Base-by-base conservation (phyloP, 805 yeast species). In the Candida morakotiae region DNA sequence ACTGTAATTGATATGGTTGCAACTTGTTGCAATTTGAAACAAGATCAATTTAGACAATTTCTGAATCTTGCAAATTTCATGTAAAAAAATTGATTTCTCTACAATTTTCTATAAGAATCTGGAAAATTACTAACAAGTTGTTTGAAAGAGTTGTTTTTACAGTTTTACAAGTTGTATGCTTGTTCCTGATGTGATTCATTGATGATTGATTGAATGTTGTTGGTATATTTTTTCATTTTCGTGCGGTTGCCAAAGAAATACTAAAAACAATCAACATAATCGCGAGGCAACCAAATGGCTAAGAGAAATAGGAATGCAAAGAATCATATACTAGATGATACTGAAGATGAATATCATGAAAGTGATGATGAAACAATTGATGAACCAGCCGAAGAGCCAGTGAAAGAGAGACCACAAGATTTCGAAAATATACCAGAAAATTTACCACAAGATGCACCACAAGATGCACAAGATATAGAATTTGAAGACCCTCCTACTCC, bases 301-400 rank as follows among this genome's bases (percentile, higher is more conserved):
- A 25, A 28, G 17, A 29, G 41, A 34, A 14, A 28, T 23, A 40
- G 41, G 20, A 27, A 35, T 16, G 9, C 24, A 20, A 16, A 15
- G 11, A 15, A 14, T 31, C 14, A 11, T 6, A 15, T 31, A 26
- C 28, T 32, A 2, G 42, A 37, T 11, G 31, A 19, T 9, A 35
- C 24, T 15, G 34, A 14, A 16, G 40, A 34, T 15, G 39, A 31
- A 18, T 17, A 42, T 17, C 46, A 40, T 4, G 58, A 46, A 5
- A 55, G 47, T 3, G 49, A 55, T 2, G 38, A 33, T 11, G 28
- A 40, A 11, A 40, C 47, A 6, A 43, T 30, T 44, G 11, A 54
- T 47, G 19, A 16, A 27, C 29, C 6, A 16, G 29, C 4, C 4
- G 31, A 18, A 13, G 25, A 27, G 32, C 9, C 38, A 19, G 22